Evolutionary conservation across 2,329 filamentous ascomycete species (phyloP).

Genomic region (Sporothrix sp.): DNA sequence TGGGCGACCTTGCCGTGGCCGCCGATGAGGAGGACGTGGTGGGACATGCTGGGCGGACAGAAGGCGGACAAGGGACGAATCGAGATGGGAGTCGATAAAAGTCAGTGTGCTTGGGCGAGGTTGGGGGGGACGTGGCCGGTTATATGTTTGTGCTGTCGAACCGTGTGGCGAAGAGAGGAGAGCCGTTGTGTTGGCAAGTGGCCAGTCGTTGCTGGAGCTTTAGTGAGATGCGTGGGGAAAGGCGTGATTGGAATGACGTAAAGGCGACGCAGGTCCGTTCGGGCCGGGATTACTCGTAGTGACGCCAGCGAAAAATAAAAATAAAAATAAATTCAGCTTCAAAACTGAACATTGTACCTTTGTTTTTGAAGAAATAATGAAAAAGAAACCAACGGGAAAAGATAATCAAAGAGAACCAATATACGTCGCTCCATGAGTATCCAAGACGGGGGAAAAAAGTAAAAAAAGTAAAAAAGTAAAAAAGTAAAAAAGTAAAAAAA

Average conservation of each 20-base stretch:
- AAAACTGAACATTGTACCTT: too few relatives aligned
- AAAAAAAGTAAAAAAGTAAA: not conserved
- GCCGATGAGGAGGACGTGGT: constrained; percentile 62
- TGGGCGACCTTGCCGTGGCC: constrained; percentile 74
- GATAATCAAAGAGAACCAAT: not conserved
- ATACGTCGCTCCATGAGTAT: too few relatives aligned
- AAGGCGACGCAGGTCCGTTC: too few relatives aligned
- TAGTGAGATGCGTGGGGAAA: constrained; percentile 1
- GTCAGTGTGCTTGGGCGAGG: not conserved
- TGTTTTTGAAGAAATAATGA: not conserved
- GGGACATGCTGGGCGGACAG: constrained; percentile 23
- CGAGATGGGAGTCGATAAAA: not conserved
- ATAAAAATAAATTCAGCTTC: too few relatives aligned
- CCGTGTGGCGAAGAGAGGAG: not conserved
- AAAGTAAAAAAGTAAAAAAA: not conserved
- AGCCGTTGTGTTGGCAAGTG: not conserved
- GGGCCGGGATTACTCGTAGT: too few relatives aligned
- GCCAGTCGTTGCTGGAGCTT: not conserved
- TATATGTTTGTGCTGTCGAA: not conserved
- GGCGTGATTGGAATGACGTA: constrained; percentile 6
- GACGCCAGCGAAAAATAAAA: too few relatives aligned
- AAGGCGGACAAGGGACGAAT: not conserved
- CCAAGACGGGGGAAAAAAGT: too few relatives aligned
- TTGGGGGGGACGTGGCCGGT: not conserved
- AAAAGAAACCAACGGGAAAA: not conserved